Conservation (phyloP, 176 grass and related monocot species). For the Triticum monococcum region DNA sequence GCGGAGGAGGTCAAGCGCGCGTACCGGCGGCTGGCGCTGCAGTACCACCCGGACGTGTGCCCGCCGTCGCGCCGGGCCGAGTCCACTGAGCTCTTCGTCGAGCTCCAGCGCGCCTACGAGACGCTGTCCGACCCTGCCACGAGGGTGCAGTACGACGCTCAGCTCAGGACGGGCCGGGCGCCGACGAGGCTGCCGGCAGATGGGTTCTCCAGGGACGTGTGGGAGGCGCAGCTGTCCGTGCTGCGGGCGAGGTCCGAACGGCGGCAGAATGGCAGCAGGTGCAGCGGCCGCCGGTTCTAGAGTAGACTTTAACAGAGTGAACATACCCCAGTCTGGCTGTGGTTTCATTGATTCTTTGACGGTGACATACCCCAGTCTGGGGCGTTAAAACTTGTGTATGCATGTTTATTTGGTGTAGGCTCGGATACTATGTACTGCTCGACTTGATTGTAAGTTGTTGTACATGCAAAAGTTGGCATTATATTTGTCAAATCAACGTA, state of each 20-base stretch:
- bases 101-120: slow-evolving; percentile 73
- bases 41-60: slow-evolving; percentile 69
- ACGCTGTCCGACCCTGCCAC: slow-evolving; percentile 61
- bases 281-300: neutral
- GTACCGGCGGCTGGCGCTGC: slow-evolving; percentile 66
- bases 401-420: neutral
- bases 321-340: too few relatives aligned
- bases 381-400: neutral
- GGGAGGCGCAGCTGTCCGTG: slow-evolving; percentile 48
- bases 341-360: neutral
- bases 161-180: slow-evolving; percentile 1
- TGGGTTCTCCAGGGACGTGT: slow-evolving; percentile 41
- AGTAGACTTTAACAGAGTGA: neutral
- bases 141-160: slow-evolving; percentile 47
- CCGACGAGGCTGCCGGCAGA: neutral
- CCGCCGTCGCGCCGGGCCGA: slow-evolving; percentile 41
- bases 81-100: slow-evolving; percentile 64
- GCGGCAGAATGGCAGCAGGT: slow-evolving; percentile 15
- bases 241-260: slow-evolving; percentile 28
- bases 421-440: too few relatives aligned
- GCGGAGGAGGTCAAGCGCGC: slow-evolving; percentile 63
- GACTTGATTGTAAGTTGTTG: too few relatives aligned
- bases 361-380: neutral
- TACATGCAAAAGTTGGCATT: too few relatives aligned
- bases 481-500: too few relatives aligned